Conservation (phyloP, 2,329 filamentous ascomycete species). For the Penicillium olsonii region DNA sequence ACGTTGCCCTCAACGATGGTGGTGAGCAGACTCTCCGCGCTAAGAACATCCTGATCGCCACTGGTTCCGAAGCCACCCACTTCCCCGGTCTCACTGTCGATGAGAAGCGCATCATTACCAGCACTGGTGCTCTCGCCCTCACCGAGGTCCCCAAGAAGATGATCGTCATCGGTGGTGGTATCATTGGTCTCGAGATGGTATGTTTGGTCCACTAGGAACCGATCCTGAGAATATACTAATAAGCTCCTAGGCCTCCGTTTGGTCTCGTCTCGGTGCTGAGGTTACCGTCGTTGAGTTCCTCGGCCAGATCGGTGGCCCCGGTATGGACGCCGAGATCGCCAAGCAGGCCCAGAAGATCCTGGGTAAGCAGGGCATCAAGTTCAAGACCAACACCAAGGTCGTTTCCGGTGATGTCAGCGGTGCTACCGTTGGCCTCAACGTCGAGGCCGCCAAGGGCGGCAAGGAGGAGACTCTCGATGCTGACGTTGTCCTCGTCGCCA, state of each 20-base stretch:
- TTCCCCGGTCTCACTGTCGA: constrained; percentile 96
- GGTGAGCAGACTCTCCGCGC: constrained; percentile 82
- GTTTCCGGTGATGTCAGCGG: constrained; percentile 77
- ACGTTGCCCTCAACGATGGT: constrained; percentile 85
- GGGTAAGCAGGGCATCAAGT: constrained; percentile 94
- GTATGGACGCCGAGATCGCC: constrained; percentile 93
- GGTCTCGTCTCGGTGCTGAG: constrained; percentile 89
- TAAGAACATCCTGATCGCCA: constrained; percentile 99
- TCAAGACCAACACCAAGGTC: constrained; percentile 98
- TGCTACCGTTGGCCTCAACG: constrained; percentile 74
- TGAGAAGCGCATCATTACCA: constrained; percentile 95
- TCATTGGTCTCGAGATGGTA: constrained; percentile 98
- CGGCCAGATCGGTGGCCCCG: constrained; percentile 92
- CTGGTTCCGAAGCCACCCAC: constrained; percentile 90
- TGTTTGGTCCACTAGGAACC: constrained; percentile 16
- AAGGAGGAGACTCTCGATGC: constrained; percentile 91
- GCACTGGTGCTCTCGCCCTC: constrained; percentile 88
- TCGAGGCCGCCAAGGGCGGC: constrained; percentile 93
- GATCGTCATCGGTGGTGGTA: constrained; percentile 96
- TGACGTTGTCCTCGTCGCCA: constrained; percentile 94
- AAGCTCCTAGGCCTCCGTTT: constrained; percentile 70
- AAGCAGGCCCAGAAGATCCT: constrained; percentile 92
- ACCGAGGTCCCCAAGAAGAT: constrained; percentile 92
- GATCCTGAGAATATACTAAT: constrained; percentile 8
- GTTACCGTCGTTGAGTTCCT: constrained; percentile 98